phyloP scores from a whole-genome alignment of 2,329 filamentous ascomycete genomes.

The Calonectria pseudoturangicola region DNA sequence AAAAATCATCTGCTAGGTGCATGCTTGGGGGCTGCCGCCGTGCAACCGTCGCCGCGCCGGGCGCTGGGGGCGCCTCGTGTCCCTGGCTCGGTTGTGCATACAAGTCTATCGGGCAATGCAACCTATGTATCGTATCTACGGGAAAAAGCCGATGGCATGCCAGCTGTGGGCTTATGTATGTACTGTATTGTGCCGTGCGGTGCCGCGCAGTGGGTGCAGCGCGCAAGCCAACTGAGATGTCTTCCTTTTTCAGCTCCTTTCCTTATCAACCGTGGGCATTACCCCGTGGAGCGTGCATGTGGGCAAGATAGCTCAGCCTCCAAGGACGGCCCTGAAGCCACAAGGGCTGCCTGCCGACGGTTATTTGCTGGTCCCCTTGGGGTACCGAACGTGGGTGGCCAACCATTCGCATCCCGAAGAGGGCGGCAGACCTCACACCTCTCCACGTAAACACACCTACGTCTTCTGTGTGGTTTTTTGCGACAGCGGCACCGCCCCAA shows the following conservation, averaged over 20 bases:
- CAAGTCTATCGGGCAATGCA: conserved; percentile 33
- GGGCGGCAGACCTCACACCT: conserved; percentile 14
- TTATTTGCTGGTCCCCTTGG: conserved; percentile 36
- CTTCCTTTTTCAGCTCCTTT: conserved; percentile 23
- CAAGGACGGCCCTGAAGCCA: conserved; percentile 30
- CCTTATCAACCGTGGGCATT: conserved; percentile 1
- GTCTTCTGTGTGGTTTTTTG: conserved; percentile 28
- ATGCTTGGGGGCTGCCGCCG: conserved; percentile 10
- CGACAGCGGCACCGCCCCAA: conserved; percentile 28
- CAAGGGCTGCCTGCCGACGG: conserved; percentile 42
- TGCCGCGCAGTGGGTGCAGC: neutral
- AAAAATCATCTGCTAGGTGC: conserved; percentile 1
- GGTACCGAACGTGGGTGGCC: conserved; percentile 14
- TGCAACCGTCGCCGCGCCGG: conserved; percentile 29
- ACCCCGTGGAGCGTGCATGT: conserved; percentile 7
- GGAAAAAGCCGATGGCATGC: conserved; percentile 22
- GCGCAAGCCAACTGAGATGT: conserved; percentile 2
- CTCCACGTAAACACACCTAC: conserved; percentile 2
- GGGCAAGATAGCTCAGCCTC: conserved; percentile 21
- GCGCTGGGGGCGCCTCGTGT: conserved; percentile 35
- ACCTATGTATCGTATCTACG: conserved; percentile 22
- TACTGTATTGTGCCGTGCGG: neutral
- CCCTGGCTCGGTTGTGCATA: conserved; percentile 37
- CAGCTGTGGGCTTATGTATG: conserved; percentile 11
- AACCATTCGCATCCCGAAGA: neutral